phyloP scores from a whole-genome alignment of 805 yeast genomes.

The Candida montana region DNA sequence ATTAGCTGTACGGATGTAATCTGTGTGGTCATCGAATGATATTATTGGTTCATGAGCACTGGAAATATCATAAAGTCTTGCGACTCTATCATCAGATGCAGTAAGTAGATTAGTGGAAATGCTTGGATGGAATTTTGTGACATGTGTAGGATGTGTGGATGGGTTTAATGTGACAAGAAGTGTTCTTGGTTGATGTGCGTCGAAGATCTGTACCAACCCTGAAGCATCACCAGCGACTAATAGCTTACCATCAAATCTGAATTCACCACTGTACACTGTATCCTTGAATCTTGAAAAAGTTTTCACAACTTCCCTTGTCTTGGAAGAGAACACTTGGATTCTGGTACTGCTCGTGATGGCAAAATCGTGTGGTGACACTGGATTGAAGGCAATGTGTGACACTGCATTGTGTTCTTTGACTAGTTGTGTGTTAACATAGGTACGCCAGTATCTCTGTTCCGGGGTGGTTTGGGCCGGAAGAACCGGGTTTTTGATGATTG shows the following conservation, averaged over 20 bases:
- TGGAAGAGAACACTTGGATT: constrained; percentile 89
- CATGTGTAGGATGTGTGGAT: constrained; percentile 84
- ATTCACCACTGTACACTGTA: constrained; percentile 87
- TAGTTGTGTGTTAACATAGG: constrained; percentile 76
- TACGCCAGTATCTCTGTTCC: constrained; percentile 92
- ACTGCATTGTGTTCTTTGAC: constrained; percentile 93
- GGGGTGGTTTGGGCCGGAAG: constrained; percentile 84
- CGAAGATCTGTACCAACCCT: constrained; percentile 88
- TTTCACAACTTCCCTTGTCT: constrained; percentile 84
- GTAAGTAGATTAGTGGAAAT: constrained; percentile 71
- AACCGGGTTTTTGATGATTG: constrained; percentile 63
- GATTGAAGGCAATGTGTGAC: constrained; percentile 82
- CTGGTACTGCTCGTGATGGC: constrained; percentile 90
- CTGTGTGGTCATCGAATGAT: constrained; percentile 70
- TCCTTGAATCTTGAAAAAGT: constrained; percentile 87
- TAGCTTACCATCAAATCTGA: constrained; percentile 84
- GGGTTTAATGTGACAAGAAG: constrained; percentile 78
- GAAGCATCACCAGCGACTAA: constrained; percentile 94
- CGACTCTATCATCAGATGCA: constrained; percentile 87
- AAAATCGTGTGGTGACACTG: constrained; percentile 80
- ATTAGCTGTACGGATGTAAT: constrained; percentile 78
- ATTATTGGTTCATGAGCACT: constrained; percentile 68
- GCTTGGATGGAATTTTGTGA: constrained; percentile 84
- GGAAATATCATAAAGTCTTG: constrained; percentile 83
- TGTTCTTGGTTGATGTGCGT: constrained; percentile 73